phyloP scores from a whole-genome alignment of 441 rosid species.

The Populus hybrid region DNA sequence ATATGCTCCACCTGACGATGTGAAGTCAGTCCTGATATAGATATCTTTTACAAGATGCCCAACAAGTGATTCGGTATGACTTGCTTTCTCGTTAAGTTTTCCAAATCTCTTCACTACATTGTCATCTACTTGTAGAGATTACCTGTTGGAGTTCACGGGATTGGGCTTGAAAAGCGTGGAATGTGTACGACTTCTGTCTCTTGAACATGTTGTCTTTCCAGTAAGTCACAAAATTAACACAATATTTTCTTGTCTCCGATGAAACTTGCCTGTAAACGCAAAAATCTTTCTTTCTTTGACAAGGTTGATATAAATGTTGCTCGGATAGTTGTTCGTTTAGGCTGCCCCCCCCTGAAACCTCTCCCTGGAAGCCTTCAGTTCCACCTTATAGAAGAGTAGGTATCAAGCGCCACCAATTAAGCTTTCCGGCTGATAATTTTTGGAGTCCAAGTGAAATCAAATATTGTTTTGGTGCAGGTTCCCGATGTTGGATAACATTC shows the following conservation, averaged over 20 bases:
- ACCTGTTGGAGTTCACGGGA: conserved; percentile 50
- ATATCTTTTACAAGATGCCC: neutral
- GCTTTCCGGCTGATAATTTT: no score
- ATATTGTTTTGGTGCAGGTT: conserved; percentile 36
- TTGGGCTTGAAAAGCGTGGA: conserved; percentile 74
- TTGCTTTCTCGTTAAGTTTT: no score
- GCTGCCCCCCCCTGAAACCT: conserved; percentile 77
- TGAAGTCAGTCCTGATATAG: conserved; percentile 39
- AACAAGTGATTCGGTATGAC: neutral
- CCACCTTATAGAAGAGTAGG: conserved; percentile 60
- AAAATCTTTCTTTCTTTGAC: neutral
- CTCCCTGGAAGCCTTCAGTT: conserved; percentile 57
- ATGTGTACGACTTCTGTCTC: conserved; percentile 59
- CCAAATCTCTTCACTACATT: no score
- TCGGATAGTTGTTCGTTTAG: conserved; percentile 64
- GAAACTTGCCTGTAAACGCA: neutral
- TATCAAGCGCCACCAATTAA: neutral
- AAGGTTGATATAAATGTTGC: conserved; percentile 82
- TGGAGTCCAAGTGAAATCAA: neutral
- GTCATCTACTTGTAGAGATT: conserved; percentile 35
- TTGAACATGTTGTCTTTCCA: conserved; percentile 60
- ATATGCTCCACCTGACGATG: conserved; percentile 48
- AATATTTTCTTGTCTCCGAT: neutral
- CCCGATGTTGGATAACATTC: conserved; percentile 63
- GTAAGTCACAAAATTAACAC: conserved; percentile 30